Evolutionary conservation across 352 stramenopile species (phyloP).

Genomic region (Phytophthora litchii): DNA sequence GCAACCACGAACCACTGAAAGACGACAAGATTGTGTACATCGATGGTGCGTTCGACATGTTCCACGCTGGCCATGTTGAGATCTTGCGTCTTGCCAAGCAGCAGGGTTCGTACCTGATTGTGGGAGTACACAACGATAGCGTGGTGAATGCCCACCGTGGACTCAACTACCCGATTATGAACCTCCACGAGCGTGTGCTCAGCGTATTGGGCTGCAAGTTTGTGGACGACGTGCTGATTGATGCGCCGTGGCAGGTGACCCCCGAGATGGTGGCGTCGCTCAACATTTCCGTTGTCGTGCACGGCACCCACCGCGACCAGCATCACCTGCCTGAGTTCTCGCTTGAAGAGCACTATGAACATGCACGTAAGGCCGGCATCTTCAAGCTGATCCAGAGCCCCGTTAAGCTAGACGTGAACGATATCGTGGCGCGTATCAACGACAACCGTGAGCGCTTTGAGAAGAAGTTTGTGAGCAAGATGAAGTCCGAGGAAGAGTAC

Average conservation of each 20-base stretch:
- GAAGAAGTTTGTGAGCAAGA: slow-evolving; percentile 94
- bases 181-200: slow-evolving; percentile 97
- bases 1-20: slow-evolving; percentile 88
- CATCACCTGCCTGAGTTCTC: slow-evolving; percentile 63
- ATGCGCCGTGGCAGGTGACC: slow-evolving; percentile 95
- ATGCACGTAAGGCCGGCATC: slow-evolving; percentile 81
- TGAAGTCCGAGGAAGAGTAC: slow-evolving; percentile 93
- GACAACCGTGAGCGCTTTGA: slow-evolving; percentile 91
- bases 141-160: slow-evolving; percentile 91
- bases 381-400: slow-evolving; percentile 82
- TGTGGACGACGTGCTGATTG: slow-evolving; percentile 98
- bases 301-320: slow-evolving; percentile 87
- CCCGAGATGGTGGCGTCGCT: slow-evolving; percentile 96
- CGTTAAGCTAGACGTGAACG: slow-evolving; percentile 79
- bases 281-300: slow-evolving; percentile 82
- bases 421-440: slow-evolving; percentile 91
- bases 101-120: slow-evolving; percentile 96
- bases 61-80: slow-evolving; percentile 97
- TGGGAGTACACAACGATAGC: slow-evolving; percentile 96
- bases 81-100: slow-evolving; percentile 94
- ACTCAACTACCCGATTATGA: slow-evolving; percentile 97
- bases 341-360: slow-evolving; percentile 82
- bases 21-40: slow-evolving; percentile 97
- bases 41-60: slow-evolving; percentile 99
- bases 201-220: slow-evolving; percentile 96